Evolutionary conservation across 306 rosid genomes (phyloP).

Genomic region (Vigna angularis): DNA sequence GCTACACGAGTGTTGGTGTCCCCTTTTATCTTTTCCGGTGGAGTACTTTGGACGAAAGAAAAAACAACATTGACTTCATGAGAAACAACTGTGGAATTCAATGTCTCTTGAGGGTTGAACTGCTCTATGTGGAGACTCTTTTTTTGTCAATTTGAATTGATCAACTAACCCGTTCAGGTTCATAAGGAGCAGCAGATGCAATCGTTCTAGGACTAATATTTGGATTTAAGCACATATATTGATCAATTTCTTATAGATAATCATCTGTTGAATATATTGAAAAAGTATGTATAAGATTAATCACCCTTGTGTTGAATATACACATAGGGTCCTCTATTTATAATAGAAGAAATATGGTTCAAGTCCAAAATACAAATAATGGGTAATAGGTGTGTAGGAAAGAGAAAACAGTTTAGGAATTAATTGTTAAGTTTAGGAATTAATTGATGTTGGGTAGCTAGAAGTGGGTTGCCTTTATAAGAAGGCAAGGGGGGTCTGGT

Average conservation of each 20-base stretch:
- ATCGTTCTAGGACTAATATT: background rate
- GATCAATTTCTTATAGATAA: background rate
- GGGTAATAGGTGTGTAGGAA: no score
- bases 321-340: no score
- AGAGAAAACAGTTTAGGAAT: no score
- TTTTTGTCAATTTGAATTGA: background rate
- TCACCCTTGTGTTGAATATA: no score
- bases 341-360: no score
- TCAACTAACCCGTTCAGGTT: background rate
- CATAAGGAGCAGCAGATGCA: constrained; percentile 1
- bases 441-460: no score
- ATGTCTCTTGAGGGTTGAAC: background rate
- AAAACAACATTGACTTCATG: background rate
- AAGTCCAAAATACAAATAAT: no score
- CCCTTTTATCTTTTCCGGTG: background rate
- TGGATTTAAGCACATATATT: constrained; percentile 5
- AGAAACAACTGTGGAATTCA: background rate
- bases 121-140: background rate
- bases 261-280: background rate
- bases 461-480: no score
- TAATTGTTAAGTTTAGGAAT: no score
- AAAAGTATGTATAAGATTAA: no score
- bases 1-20: background rate
- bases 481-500: no score
- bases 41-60: background rate